Evolutionary conservation across 441 rosid genomes (phyloP), one percentile per base, ranked within the genome.

Genomic region (Melastoma candidum): DNA sequence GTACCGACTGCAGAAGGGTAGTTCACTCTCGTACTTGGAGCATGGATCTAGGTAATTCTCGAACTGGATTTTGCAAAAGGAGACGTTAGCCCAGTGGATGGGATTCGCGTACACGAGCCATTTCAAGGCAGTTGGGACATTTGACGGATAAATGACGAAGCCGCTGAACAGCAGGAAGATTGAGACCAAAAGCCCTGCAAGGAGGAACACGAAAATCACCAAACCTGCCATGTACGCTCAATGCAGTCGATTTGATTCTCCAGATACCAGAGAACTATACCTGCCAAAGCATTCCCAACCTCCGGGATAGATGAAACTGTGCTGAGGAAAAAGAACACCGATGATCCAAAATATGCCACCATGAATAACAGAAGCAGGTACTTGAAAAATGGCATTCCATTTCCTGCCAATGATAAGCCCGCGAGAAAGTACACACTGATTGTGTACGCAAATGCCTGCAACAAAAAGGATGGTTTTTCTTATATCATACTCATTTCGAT

Each of bases 241-340:
- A 29, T 29, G 36, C 36, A 29, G 36, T 29, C 36, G 36, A 29
- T 29, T 29, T 7, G 36, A 7, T 29, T 29, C 36, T 3, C 13
- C 17, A 13, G 55, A 27, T 36, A 11, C 55, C 10, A 29, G 55
- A 9, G 22, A 44, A 32, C 41, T 43, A 44, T 54, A 70, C 74
- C 71, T 65, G 74, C 74, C 51, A 70, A 55, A 39, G 65, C 59
- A 45, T 70, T 66, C 58, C 74, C 74, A 51, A 59, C 68, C 63
- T 70, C 74, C n/a, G 70, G 74, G 63, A 66, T 70, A 26, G 71
- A 53, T 7, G 71, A 70, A 58, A 66, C 52, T 41, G 68, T 46
- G 45, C 68, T 58, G 41, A 70, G 59, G 55, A 70, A 60, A 65
- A 70, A 58, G 70, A 66, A 55, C 53, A 51, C 44, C 0, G 68